Conservation (phyloP, 2,329 filamentous ascomycete genomes). For the Lachnellula suecica region DNA sequence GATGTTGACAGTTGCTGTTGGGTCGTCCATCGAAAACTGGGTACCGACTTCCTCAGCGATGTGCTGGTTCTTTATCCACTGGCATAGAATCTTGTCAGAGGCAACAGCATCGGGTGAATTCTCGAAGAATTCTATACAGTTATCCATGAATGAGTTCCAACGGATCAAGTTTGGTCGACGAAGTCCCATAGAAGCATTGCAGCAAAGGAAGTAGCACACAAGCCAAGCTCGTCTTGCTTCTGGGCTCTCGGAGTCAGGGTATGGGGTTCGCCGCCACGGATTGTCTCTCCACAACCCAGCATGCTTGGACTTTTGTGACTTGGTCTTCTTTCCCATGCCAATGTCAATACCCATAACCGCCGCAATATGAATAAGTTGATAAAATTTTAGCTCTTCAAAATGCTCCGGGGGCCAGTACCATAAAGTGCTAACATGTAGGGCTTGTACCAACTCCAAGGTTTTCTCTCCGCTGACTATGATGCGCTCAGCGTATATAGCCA, state of each 20-base stretch:
- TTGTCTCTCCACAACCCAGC: conserved; percentile 41
- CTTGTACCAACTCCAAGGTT: conserved; percentile 50
- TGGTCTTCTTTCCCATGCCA: conserved; percentile 34
- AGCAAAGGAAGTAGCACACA: conserved; percentile 35
- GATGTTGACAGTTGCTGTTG: conserved; percentile 44
- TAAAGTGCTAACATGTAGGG: conserved; percentile 45
- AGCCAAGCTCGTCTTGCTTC: conserved; percentile 36
- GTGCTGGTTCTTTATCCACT: conserved; percentile 42
- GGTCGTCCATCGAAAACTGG: conserved; percentile 51
- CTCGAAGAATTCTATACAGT: conserved; percentile 43
- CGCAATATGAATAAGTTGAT: conserved; percentile 51
- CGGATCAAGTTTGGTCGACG: conserved; percentile 45
- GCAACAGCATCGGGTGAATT: conserved; percentile 38
- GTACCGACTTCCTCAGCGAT: conserved; percentile 56
- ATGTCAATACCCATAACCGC: conserved; percentile 46
- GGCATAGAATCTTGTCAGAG: conserved; percentile 40
- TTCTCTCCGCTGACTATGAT: conserved; percentile 50
- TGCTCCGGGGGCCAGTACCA: conserved; percentile 50
- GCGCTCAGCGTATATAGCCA: conserved; percentile 46
- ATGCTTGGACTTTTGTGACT: conserved; percentile 33
- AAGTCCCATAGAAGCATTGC: conserved; percentile 42
- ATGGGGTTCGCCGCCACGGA: conserved; percentile 40
- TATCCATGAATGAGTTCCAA: conserved; percentile 42
- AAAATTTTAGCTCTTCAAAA: conserved; percentile 47
- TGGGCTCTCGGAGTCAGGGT: conserved; percentile 32